Evolutionary conservation across 352 stramenopile species (phyloP), one percentile per base, ranked within the genome.

Genomic region (Globisporangium splendens): DNA sequence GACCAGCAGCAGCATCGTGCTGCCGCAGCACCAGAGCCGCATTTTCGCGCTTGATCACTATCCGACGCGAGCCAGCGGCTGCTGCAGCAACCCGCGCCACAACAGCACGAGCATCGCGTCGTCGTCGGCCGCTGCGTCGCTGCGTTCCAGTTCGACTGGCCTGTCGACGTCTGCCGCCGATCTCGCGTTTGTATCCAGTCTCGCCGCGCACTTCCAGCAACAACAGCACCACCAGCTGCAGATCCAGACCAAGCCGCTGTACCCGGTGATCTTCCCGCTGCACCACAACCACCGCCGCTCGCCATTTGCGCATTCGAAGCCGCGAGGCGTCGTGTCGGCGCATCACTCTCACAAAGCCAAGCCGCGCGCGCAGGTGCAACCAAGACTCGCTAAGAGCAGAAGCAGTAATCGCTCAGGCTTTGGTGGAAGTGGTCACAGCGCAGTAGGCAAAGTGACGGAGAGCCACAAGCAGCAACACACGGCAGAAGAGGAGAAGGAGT

Each of bases 401-500:
- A 33, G 31, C 28, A 28, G 43, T 18, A 38, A 21, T 13, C 38
- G 54, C 20, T 3, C 39, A 3, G 39, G 3, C 39, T 44, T 44
- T 44, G 17, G 35, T 20, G 6, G 46, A 33, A 43, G 24, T 31
- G 10, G 38, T 15, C 28, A 52, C 13, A 35, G 38, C 10, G 22
- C 39, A 22, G 22, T 21, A 22, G 15, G 18, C 14, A 57, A 57
- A 24, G 13, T 44, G 13, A 44, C 12, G 39, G 13, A 44, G 39
- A 18, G 17, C 24, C 50, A 49, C 31, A 48, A 56, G 22, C 18
- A 31, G 35, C 20, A 18, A 8, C 51, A 28, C 31, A 20, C 35
- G 43, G 39, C 31, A 35, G 52, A 54, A 15, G 61, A 66, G 14
- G 33, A 31, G 33, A 64, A 46, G 13, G 63, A 75, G 68, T 79